Conservation (phyloP, 768 basidiomycete species). For the Rhodotorula graminis region DNA sequence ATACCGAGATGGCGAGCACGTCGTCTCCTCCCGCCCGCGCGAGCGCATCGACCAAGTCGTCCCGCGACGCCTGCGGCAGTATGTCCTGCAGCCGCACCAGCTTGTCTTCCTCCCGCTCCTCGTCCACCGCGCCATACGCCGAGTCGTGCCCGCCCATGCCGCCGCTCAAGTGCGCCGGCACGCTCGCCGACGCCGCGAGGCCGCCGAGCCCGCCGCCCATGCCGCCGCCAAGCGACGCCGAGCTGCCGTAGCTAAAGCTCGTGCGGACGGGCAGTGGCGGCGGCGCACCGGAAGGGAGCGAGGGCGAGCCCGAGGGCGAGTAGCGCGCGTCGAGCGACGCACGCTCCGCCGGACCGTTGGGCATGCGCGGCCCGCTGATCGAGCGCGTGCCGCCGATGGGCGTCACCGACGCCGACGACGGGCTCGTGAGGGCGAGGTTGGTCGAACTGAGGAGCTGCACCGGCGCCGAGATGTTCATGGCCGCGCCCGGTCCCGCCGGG, state of each 20-base stretch:
- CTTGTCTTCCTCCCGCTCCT: constrained; percentile 1
- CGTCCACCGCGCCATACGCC: neutral
- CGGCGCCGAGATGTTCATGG: neutral
- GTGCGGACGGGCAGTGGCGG: neutral
- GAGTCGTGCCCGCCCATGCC: neutral
- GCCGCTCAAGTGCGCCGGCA: neutral
- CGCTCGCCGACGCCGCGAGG: neutral
- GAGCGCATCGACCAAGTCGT: constrained; percentile 1
- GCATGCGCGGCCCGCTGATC: neutral
- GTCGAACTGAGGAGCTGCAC: neutral
- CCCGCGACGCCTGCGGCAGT: constrained; percentile 19
- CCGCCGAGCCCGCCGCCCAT: no score
- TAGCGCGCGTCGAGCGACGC: constrained; percentile 12
- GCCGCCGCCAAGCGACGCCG: no score
- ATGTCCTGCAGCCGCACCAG: constrained; percentile 13
- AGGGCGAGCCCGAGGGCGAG: neutral
- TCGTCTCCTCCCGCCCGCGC: constrained; percentile 21
- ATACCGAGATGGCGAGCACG: constrained; percentile 19
- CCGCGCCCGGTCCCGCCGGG: neutral
- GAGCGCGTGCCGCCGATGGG: neutral
- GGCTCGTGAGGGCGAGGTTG: neutral
- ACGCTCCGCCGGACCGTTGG: neutral
- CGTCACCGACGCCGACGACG: neutral
- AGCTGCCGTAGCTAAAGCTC: neutral
- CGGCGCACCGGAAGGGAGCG: neutral